Evolutionary conservation across 2,329 filamentous ascomycete species (phyloP), one percentile per base, ranked within the genome.

Genomic region (Aspergillus thermomutatus): DNA sequence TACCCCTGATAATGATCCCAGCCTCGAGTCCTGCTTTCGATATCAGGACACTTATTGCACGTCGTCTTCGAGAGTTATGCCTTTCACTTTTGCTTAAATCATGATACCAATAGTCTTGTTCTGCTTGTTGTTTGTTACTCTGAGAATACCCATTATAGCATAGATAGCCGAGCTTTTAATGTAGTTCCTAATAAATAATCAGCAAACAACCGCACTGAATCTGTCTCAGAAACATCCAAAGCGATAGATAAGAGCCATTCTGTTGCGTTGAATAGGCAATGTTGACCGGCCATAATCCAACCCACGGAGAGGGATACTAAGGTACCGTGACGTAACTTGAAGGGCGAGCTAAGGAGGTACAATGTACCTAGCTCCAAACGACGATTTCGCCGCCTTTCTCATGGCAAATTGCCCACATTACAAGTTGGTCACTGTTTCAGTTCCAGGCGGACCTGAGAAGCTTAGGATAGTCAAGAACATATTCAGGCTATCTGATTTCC

Each of bases 81-180:
- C 54, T 23, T 31, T 58, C 51, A 34, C 47, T 37, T 45, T 43
- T 27, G 41, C 55, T 59, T 50, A 49, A 50, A 60, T 58, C 48
- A 65, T 56, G 62, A 64, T 66, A 64, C 61, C 64, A 61, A 50
- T 55, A 45, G 48, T 54, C 23, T 37, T 48, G 27, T 41, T 49
- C 21, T 14, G 19, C 21, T 48, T 50, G 19, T 56, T 55, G 8
- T 45, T 61, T 53, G 23, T 51, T 52, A 54, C 53, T 54, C 47
- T 55, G 53, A 56, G 28, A 59, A 64, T 62, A 65, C 60, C 62
- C 63, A 23, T 52, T 52, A 60, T 64, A 64, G 55, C 57, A 55
- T 63, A 62, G 53, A 56, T 60, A 57, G 26, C 43, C 23, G 43
- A 46, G 23, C 47, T 57, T 46, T 52, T 61, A 66, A 62, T 62